These are phyloP conservation scores for Curvularia sp. DNA, from an alignment of 2,329 filamentous ascomycete species.

Conservation along the genomic window DNA sequence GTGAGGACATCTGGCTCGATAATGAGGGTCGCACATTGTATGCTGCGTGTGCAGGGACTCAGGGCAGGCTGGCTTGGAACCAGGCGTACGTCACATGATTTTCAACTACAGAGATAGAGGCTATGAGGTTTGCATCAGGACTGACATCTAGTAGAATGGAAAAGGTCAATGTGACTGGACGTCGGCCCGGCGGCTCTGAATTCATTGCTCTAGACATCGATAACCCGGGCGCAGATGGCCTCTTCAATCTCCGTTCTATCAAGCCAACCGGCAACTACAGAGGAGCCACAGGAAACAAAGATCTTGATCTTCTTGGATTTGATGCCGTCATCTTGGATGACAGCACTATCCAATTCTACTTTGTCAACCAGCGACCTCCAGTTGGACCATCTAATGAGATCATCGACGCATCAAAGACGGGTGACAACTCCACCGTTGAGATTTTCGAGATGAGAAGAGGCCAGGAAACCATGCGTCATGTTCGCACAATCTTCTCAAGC, in stretches of 20 bases:
- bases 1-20: conserved; percentile 45
- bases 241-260: conserved; percentile 36
- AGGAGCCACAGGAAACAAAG: conserved; percentile 32
- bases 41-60: conserved; percentile 40
- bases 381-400: conserved; percentile 32
- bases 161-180: conserved; percentile 31
- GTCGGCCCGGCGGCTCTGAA: conserved; percentile 33
- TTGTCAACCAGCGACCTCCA: conserved; percentile 39
- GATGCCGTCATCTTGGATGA: conserved; percentile 36
- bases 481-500: conserved; percentile 30
- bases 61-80: conserved; percentile 35
- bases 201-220: conserved; percentile 43
- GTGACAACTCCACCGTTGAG: conserved; percentile 39
- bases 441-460: conserved; percentile 36
- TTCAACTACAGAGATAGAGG: neutral
- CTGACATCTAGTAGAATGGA: conserved; percentile 22
- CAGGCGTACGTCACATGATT: conserved; percentile 27
- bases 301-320: conserved; percentile 38
- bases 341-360: conserved; percentile 38
- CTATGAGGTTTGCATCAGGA: neutral
- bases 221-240: conserved; percentile 30
- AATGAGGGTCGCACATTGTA: conserved; percentile 35
- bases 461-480: conserved; percentile 32
- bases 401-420: conserved; percentile 31
- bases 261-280: conserved; percentile 28